Percentiles rank a stretch among this genome's conserved stretches.
Conservation (phyloP, 2,329 filamentous ascomycete genomes). For the Calonectria hongkongensis region DNA sequence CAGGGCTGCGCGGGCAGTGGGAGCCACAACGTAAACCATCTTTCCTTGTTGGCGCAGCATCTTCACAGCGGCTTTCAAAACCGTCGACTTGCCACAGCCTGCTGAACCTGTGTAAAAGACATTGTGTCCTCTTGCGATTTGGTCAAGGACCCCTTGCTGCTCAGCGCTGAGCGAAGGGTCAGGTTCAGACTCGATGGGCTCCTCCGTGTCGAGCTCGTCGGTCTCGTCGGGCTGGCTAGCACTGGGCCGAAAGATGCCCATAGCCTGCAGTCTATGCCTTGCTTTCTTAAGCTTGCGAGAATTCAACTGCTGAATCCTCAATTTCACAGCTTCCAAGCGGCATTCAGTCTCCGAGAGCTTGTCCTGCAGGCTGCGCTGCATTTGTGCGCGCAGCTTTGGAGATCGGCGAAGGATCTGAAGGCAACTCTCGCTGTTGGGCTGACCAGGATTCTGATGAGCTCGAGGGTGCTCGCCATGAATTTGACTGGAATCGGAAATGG, state of each 20-base stretch:
- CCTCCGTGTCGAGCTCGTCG: not conserved
- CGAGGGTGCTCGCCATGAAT: not conserved
- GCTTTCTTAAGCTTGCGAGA: not conserved
- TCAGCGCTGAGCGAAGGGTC: slow-evolving; percentile 45
- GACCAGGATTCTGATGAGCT: not conserved
- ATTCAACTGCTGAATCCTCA: not conserved
- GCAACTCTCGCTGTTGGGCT: not conserved
- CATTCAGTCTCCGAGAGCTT: not conserved
- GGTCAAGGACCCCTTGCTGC: slow-evolving; percentile 57
- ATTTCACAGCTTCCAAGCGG: not conserved
- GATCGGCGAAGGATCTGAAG: not conserved
- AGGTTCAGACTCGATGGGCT: not conserved
- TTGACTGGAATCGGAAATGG: not conserved
- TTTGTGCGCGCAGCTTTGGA: not conserved
- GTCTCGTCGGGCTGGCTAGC: not conserved
- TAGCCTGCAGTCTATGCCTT: not conserved
- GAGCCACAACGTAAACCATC: slow-evolving; percentile 72
- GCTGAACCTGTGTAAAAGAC: slow-evolving; percentile 80
- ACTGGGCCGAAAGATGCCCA: not conserved
- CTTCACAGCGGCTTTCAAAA: slow-evolving; percentile 48
- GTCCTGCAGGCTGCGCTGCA: not conserved
- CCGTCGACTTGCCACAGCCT: slow-evolving; percentile 62
- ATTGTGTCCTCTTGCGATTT: slow-evolving; percentile 71
- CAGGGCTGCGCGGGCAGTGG: slow-evolving; percentile 76
- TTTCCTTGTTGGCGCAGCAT: slow-evolving; percentile 33